Conservation (phyloP, 768 basidiomycete genomes). For the Lactifluus volemus region DNA sequence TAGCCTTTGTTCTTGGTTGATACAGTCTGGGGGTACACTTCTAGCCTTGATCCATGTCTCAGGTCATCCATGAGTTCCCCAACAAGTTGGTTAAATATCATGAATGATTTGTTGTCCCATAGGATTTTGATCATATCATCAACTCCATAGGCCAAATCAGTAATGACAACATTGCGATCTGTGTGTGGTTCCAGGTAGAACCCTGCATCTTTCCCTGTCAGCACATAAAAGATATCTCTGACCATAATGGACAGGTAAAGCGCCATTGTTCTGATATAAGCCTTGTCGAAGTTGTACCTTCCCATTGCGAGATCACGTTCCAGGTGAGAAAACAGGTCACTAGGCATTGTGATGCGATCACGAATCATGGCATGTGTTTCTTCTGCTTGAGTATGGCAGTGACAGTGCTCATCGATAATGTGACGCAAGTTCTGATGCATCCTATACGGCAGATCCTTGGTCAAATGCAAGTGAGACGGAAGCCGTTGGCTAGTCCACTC, state of each 20-base stretch:
- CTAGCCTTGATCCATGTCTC: not conserved
- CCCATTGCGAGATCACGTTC: no score
- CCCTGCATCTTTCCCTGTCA: not conserved
- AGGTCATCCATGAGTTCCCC: not conserved
- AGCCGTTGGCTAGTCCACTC: not conserved
- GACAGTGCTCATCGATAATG: not conserved
- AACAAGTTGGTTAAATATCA: not conserved
- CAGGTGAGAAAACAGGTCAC: no score
- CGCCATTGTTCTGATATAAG: no score
- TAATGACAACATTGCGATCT: not conserved
- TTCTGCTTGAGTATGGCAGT: not conserved
- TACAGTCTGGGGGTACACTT: not conserved
- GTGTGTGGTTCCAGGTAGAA: not conserved
- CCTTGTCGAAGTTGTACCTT: no score
- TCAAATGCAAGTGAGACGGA: not conserved
- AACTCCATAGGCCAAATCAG: not conserved
- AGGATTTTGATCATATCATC: not conserved
- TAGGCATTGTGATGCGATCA: no score
- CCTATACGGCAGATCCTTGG: not conserved
- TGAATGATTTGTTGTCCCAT: not conserved
- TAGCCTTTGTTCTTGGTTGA: not conserved
- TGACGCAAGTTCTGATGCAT: not conserved
- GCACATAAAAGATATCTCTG: not conserved
- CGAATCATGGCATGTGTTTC: no score
- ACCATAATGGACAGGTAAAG: not conserved